Base-by-base conservation (phyloP, 805 yeast genomes). In the Jamesozyma lodderae region DNA sequence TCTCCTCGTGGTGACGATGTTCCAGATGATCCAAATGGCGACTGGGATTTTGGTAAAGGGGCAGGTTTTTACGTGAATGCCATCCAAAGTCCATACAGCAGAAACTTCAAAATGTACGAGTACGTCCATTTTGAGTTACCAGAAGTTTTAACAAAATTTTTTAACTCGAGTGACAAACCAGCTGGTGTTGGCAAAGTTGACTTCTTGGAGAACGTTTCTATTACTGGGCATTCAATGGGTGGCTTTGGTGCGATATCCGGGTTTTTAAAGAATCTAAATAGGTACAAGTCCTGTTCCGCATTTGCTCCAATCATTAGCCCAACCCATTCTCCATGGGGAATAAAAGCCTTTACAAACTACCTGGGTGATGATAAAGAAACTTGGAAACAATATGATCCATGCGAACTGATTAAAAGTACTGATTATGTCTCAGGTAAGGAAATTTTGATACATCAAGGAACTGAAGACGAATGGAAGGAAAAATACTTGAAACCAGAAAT, bases 161-260 rank as follows among this genome's bases (percentile, higher is more conserved):
- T 65, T 37, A 63, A 59, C 39, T 16, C 31, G 4, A 23, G 11
- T 3, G 22, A 10, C 35, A 45, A 23, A 48, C 51, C 10, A 25
- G 10, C 10, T 23, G 59, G 63, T 14, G 70, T 59, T 38, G 43
- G 64, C 2, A 59, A 62, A 29, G 64, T 90, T 43, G 86, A 90
- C 60, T 77, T 80, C 44, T 26, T 50, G 19, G 57, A 63, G 28
- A 79, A 73, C 29, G 70, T 78, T 36, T 73, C 90, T 16, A 75
- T 90, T 47, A 77, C 92, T n/a, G 98, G 98, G 31, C 97, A 92
- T 60, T 92, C 98, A 1, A 92, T 92, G 97, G 98, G 98, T 36
- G 98, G 98, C 1, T 85, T 74, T 57, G 98, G 97, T 41, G 94
- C 98, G 0, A 62, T 90, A 43, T 65, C 81, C 43, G 67, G 77